Base-by-base conservation (phyloP, 2,329 filamentous ascomycete species). In the Trichoderma semiorbis region DNA sequence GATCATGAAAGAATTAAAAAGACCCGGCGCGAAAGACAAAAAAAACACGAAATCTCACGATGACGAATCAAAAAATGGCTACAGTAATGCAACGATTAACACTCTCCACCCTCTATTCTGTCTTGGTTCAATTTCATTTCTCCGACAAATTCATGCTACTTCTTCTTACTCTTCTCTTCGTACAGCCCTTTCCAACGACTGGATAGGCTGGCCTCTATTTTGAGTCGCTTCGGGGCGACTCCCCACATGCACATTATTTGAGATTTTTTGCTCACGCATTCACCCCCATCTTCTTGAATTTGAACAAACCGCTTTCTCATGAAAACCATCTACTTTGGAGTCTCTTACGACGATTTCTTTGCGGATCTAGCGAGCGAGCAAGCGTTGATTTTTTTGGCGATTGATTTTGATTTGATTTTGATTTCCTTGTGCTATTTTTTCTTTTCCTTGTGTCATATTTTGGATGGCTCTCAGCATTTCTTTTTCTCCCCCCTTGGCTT, bases 211-310 rank as follows among this genome's bases (percentile, higher is more conserved):
- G 74, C 74, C 21, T 78, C 78, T 79, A 75, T 78, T 74, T 77
- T 71, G 76, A 78, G 77, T 78, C 74, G 77, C 79, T 78, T 76
- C 78, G 76, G 77, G 76, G 78, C 78, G 80, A 72, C 74, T 66
- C 57, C 60, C 39, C 67, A 69, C 67, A 69, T 58, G 53, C 67
- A 61, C 67, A 61, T 36, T 55, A 70, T 76, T 79, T 78, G 80
- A 84, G 81, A 83, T 76, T 79, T 81, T 81, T 83, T 84, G 84
- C 84, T 85, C 84, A 85, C 84, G 84, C 84, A 85, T 79, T 77
- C 78, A 80, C 80, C 75, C 78, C 78, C 75, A 76, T 78, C 53
- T 71, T 80, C 79, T 79, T 75, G 57, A 53, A 24, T 79, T 80
- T 78, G 77, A 75, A 76, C 78, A 75, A 78, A 78, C 74, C 75